Base-by-base conservation (phyloP, 768 basidiomycete species). In the Flagelloscypha sp. region DNA sequence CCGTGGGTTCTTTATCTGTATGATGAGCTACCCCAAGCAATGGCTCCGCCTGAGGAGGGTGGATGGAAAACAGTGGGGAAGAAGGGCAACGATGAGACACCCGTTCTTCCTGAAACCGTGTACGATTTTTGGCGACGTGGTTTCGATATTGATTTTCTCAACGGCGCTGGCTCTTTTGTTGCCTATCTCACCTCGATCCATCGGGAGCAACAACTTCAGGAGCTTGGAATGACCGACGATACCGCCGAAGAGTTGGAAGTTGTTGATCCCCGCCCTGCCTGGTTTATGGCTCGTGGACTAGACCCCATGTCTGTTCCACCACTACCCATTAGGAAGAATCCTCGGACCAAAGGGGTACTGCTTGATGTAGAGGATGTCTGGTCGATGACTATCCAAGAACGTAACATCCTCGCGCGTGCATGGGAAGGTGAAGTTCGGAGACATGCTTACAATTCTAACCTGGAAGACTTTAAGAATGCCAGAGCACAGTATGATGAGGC, bases 81-180 rank as follows among this genome's bases (percentile, higher is more conserved):
- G 13, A 47, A 41, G 24, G 40, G 37, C 9, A 29, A 30, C 1
- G 12, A 29, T 7, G 28, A 31, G 29, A 27, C 35, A 16, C 25
- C 20, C 18, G 23, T 18, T 13, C 25, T 34, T 20, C 21, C 16
- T 18, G 35, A 31, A 15, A 35, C 70, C 0, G 20, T 59, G 0
- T 77, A 76, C 43, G 63, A 60, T 0, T 75, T 70, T 39, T 81
- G 79, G 79, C 55, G 53, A 35, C 44, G 52, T 5, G 62, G 59
- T 4, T 37, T 47, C 1, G 78, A 81, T 45, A 36, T 79, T 2
- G 55, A 52, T 2, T 79, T 76, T 45, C 43, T 78, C 25, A 47
- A 55, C 0, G 35, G 29, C 1, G 37, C 45, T n/a, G n/a, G n/a
- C n/a, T n/a, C n/a, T n/a, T n/a, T n/a, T n/a, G n/a, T n/a, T n/a